Base-by-base conservation (phyloP, 305 asterid species). In the Fraxinus ornus region DNA sequence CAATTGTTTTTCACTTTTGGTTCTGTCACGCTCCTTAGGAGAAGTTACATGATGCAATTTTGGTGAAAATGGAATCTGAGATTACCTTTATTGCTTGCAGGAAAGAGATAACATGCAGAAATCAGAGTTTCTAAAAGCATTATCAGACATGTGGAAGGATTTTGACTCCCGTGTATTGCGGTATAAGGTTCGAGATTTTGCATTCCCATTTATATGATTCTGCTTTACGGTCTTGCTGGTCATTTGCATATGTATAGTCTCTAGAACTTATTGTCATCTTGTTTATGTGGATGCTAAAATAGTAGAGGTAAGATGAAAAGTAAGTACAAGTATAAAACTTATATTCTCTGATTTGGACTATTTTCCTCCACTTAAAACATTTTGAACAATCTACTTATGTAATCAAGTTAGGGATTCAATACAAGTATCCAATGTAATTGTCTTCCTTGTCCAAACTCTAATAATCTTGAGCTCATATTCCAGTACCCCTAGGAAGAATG, bases 121-220 rank as follows among this genome's bases (percentile, higher is more conserved):
- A 90, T 83, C 98, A 77, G 98, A 96, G 84, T 96, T 96, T 85
- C 88, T 96, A 82, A 96, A 93, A 89, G 99, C 99, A 89, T 88
- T 96, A 86, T 91, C 98, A 52, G 98, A 94, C 88, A 96, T 96
- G 99, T 94, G 99, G 99, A 96, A 96, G 88, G 99, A 96, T 87
- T 96, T 96, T 79, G 97, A 96, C 81, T 87, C 97, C 79, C 98
- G 98, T 85, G 98, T 96, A 87, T 85, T 96, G 92, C 99, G 98
- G 82, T 96, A 94, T 86, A 96, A 94, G 99, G 99, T 96, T 82
- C 80, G 93, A 26, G 33, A 82, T 82, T 81, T 68, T 83, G 79
- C 57, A 78, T 78, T 57, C 36, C 81, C 64, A 55, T 80, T 47
- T 21, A 74, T 49, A 75, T 33, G 76, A 68, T 76, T 78, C 81